phyloP scores from a whole-genome alignment of 768 basidiomycete species.

The Calocera cornea region DNA sequence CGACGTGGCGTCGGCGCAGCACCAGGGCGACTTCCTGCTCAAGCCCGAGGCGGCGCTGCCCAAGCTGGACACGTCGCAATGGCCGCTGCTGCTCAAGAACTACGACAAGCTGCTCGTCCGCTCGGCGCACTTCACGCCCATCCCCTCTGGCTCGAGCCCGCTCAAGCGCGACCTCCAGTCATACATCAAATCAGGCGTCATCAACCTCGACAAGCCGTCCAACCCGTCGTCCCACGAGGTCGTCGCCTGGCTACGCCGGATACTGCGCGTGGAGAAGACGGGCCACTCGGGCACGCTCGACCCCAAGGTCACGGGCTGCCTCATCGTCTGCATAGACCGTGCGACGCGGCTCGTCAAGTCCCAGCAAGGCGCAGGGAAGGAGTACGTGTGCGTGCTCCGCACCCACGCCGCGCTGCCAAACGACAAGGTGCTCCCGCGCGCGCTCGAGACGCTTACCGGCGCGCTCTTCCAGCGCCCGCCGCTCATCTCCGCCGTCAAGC shows the following conservation, averaged over 20 bases:
- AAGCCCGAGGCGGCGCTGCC: conserved; percentile 62
- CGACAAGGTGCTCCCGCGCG: conserved; percentile 77
- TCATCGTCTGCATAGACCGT: conserved; percentile 98
- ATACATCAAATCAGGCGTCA: conserved; percentile 97
- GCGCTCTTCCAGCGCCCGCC: conserved; percentile 98
- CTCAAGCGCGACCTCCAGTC: conserved; percentile 83
- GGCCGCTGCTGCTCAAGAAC: conserved; percentile 96
- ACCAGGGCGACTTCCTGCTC: conserved; percentile 63
- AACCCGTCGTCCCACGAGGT: conserved; percentile 99
- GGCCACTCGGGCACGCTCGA: conserved; percentile 98
- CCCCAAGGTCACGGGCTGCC: conserved; percentile 96
- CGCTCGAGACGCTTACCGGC: conserved; percentile 91
- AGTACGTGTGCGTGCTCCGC: conserved; percentile 93
- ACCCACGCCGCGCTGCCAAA: conserved; percentile 71
- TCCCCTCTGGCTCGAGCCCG: conserved; percentile 85
- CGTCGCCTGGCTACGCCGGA: conserved; percentile 96
- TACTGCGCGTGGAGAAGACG: conserved; percentile 92
- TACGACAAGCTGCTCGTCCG: conserved; percentile 94
- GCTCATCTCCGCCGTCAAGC: conserved; percentile 96
- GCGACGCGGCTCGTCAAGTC: conserved; percentile 96
- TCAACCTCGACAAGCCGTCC: conserved; percentile 98
- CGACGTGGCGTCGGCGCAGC: conserved; percentile 55
- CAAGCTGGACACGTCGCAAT: conserved; percentile 84
- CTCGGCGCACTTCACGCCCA: conserved; percentile 95
- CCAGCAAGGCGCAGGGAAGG: conserved; percentile 97